A percentile compares a stretch with the other conserved stretches of the same genome.
These are phyloP conservation scores for Arctium lappa DNA, from an alignment of 129 eudicot genomes.

Conservation along the genomic window DNA sequence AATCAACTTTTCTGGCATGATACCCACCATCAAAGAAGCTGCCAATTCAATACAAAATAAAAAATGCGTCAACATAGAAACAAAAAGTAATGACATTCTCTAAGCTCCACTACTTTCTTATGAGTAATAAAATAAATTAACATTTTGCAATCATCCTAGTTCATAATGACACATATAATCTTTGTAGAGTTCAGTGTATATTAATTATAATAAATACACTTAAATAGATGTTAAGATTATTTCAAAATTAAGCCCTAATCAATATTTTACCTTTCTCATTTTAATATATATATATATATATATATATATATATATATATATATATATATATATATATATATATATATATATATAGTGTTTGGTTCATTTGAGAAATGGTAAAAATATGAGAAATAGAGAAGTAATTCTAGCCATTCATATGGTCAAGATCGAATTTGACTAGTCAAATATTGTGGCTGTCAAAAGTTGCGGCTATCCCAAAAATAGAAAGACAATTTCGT, in stretches of 20 bases:
- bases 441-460: no score
- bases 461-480: no score
- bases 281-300: no score
- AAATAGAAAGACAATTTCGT: no score
- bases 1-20: slow-evolving; percentile 61
- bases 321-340: no score
- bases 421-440: no score
- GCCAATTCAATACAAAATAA: slow-evolving; percentile 1
- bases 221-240: neutral
- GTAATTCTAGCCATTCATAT: no score
- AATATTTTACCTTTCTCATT: neutral
- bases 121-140: neutral
- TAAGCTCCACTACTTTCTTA: neutral
- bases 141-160: neutral
- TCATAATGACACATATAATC: neutral
- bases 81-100: slow-evolving; percentile 16
- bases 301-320: no score
- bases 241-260: neutral
- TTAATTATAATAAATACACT: neutral
- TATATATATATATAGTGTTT: no score
- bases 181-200: neutral
- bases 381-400: no score
- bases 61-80: slow-evolving; percentile 2
- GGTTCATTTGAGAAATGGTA: no score
- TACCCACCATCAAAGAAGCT: slow-evolving; percentile 35